Base-by-base conservation (phyloP, 1,139 yeast genomes). In the Suhomyces panamericanus region DNA sequence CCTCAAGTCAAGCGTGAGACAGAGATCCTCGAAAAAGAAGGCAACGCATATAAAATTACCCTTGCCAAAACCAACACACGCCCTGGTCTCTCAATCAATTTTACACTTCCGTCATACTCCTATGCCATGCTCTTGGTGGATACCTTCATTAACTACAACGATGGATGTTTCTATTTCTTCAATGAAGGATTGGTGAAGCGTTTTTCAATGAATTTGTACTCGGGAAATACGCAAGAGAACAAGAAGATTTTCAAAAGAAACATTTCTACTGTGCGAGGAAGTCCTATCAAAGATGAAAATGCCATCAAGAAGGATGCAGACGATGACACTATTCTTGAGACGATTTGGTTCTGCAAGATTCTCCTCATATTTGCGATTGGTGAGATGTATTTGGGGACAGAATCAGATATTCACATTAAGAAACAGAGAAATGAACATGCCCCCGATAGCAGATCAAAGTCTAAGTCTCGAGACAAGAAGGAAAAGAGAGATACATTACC, bases 91-190 rank as follows among this genome's bases (percentile, higher is more conserved):
- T 75, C 85, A 16, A 85, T 84, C 16, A 81, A 83, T 53, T 79
- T 85, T 57, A 77, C 87, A 1, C 67, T 87, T 29, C 96, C 96
- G 0, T 78, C 89, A 11, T 86, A 85, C 54, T 81, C 89, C 2
- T 84, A 85, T 56, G 93, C 95, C 6, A 77, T 85, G 77, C 63
- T 83, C 12, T 68, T 87, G 46, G 86, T 86, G 13, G 93, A 85
- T 56, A 83, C 88, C 0, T 87, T 87, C 54, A 78, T 87, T 48
- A 83, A 84, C 43, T 87, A 85, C 58, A 84, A 87, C 55, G 93
- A 86, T 59, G 95, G 93, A 1, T 86, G 96, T 55, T 88, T 87
- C 61, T 88, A 88, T 63, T 87, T 87, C 58, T 86, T 87, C 67
- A 88, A 88, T 59, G 91, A 86, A 58, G 95, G 95, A 0, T 59